Evolutionary conservation across 495 filamentous ascomycete genomes (phyloP), one percentile per base, ranked within the genome.

Genomic region (Patellaria atrata): DNA sequence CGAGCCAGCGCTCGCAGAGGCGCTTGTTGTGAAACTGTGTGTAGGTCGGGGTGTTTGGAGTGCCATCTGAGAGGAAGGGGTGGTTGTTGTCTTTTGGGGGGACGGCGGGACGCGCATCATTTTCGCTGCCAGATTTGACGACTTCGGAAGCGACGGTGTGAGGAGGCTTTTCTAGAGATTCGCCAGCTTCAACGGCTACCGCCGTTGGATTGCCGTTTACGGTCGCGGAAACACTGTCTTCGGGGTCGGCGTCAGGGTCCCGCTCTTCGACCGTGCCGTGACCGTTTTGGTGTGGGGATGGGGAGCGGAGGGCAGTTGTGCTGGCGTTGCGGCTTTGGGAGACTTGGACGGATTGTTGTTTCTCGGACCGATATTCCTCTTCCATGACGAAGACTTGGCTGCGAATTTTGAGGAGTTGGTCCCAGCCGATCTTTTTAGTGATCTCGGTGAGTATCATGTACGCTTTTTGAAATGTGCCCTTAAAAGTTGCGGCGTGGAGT

Each of bases 351-450:
- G 52, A 56, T 36, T 77, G 75, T 40, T 89, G 78, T 44, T 82
- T 86, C 58, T 97, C 89, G 34, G 71, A 77, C 11, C 91, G 73
- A 45, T 97, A 97, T 54, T 97, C 89, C 50, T 97, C 89, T 51
- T 97, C 89, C 89, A 97, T 97, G 19, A 97, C 91, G 47, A 97
- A 97, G 4, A 96, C 89, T 39, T 87, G 82, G 58, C 87, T 94
- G 33, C 89, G 70, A 44, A 84, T 85, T 52, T 79, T 86, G 17
- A 97, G 65, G 10, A 97, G 67, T 47, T 93, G 82, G 50, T 97
- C 89, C 89, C 89, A 97, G 18, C 89, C 91, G 48, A 96, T 94
- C 53, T 89, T 86, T 25, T 77, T 73, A 1, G 87, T 85, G 57
- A 97, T 81, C 53, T 94, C 86, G 0, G 89, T 96, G 34, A 97